Evolutionary conservation across 176 grass and related monocot genomes (phyloP).

Genomic region (Rhynchospora breviuscula): DNA sequence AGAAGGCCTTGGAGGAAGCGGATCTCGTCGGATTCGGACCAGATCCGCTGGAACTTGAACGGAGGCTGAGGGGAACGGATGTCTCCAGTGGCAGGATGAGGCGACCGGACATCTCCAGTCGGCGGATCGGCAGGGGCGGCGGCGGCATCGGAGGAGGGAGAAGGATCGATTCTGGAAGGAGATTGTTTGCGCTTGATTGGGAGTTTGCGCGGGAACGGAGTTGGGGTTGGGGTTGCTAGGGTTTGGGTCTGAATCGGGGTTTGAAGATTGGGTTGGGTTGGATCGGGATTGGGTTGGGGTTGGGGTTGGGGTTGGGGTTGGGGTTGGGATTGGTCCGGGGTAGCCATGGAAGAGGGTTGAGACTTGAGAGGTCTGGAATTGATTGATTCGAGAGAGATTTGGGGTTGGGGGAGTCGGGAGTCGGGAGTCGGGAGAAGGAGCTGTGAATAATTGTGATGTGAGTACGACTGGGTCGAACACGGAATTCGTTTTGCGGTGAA

Average conservation of each 20-base stretch:
- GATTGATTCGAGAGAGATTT: constrained; percentile 29
- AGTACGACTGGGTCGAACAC: neutral
- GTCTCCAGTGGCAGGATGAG: neutral
- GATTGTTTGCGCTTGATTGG: constrained; percentile 90
- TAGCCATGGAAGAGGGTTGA: constrained; percentile 18
- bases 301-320: constrained; percentile 42
- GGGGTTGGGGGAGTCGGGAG: constrained; percentile 4
- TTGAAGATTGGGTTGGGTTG: constrained; percentile 36
- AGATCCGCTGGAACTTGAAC: constrained; percentile 87
- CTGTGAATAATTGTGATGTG: neutral
- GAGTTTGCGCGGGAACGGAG: constrained; percentile 65
- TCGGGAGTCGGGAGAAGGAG: constrained; percentile 5
- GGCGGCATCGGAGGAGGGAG: constrained; percentile 22
- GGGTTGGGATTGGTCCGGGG: constrained; percentile 33
- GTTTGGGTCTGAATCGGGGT: constrained; percentile 18
- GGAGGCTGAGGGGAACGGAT: constrained; percentile 23
- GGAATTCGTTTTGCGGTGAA: neutral
- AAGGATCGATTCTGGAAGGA: constrained; percentile 24
- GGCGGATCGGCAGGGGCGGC: constrained; percentile 21
- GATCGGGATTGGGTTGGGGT: constrained; percentile 27
- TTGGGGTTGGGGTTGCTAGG: constrained; percentile 23
- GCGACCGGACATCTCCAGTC: neutral
- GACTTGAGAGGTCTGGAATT: constrained; percentile 10
- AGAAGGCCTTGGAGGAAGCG: constrained; percentile 78
- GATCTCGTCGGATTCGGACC: constrained; percentile 79